A percentile compares a stretch with the other conserved stretches of the same genome.
Evolutionary conservation across 2,329 filamentous ascomycete genomes (phyloP).

Genomic region (Teratosphaeria destructans): DNA sequence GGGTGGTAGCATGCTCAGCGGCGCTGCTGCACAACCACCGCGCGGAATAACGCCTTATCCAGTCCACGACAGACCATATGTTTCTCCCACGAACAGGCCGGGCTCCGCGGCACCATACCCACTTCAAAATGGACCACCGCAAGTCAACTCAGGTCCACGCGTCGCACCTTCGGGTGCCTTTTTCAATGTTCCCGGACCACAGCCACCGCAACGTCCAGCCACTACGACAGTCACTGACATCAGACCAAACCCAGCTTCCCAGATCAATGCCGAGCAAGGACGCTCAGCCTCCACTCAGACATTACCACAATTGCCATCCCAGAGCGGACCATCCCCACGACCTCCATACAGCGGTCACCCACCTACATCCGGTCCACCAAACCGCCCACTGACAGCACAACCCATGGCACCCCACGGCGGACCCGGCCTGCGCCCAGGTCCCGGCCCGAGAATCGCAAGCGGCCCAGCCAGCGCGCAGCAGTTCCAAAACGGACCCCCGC

Average conservation of each 20-base stretch:
- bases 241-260: conserved; percentile 42
- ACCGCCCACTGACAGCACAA: conserved; percentile 5
- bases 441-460: conserved; percentile 22
- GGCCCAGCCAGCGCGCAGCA: conserved; percentile 18
- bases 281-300: conserved; percentile 19
- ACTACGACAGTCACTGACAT: conserved; percentile 41
- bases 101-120: conserved; percentile 59
- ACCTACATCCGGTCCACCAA: conserved; percentile 3
- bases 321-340: conserved; percentile 18
- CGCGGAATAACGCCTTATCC: conserved; percentile 22
- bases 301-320: conserved; percentile 18
- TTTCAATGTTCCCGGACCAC: conserved; percentile 21
- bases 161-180: conserved; percentile 25
- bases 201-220: conserved; percentile 13
- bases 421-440: conserved; percentile 10
- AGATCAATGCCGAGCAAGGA: conserved; percentile 35
- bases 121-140: conserved; percentile 51
- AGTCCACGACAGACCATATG: conserved; percentile 21
- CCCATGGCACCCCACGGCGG: background rate
- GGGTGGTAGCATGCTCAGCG: background rate
- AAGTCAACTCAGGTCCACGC: conserved; percentile 13
- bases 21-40: conserved; percentile 4
- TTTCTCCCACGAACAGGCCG: conserved; percentile 25
- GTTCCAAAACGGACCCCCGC: background rate
- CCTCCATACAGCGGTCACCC: conserved; percentile 11